Conservation (phyloP, 805 yeast genomes). For the Suhomyces prunicola region DNA sequence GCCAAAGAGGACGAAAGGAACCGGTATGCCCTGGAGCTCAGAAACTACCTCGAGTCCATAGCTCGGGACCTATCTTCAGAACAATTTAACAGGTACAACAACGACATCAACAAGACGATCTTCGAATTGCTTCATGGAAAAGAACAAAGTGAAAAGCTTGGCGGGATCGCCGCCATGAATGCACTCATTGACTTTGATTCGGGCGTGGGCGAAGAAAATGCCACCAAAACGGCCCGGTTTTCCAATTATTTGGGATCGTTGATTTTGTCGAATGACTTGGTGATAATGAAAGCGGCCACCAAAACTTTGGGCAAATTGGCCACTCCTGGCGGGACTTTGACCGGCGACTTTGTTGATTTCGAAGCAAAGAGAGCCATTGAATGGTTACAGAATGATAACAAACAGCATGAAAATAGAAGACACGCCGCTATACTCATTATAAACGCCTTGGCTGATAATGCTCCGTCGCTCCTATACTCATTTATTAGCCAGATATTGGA, state of each 20-base stretch:
- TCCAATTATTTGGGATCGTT: constrained; percentile 84
- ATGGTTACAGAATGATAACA: constrained; percentile 79
- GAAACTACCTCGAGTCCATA: constrained; percentile 63
- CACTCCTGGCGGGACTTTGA: constrained; percentile 81
- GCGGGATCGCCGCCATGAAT: constrained; percentile 90
- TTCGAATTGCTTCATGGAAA: constrained; percentile 79
- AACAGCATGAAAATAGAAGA: constrained; percentile 72
- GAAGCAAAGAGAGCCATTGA: constrained; percentile 89
- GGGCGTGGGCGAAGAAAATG: constrained; percentile 71
- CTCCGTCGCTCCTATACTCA: constrained; percentile 78
- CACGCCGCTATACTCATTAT: constrained; percentile 89
- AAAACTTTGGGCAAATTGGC: constrained; percentile 85
- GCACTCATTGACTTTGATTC: constrained; percentile 81
- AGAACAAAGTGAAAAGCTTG: constrained; percentile 70
- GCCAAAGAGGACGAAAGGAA: constrained; percentile 40
- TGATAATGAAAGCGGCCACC: constrained; percentile 84
- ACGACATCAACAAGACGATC: constrained; percentile 80
- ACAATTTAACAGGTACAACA: constrained; percentile 75
- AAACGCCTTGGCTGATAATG: constrained; percentile 77
- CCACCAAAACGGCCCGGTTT: constrained; percentile 83
- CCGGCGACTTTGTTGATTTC: constrained; percentile 89
- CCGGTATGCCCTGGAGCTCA: constrained; percentile 67
- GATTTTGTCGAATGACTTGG: constrained; percentile 77
- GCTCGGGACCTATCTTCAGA: constrained; percentile 82
- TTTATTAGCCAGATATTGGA: constrained; percentile 77